Evolutionary conservation across 2,329 filamentous ascomycete genomes (phyloP).

Genomic region (Colletotrichum sp.): DNA sequence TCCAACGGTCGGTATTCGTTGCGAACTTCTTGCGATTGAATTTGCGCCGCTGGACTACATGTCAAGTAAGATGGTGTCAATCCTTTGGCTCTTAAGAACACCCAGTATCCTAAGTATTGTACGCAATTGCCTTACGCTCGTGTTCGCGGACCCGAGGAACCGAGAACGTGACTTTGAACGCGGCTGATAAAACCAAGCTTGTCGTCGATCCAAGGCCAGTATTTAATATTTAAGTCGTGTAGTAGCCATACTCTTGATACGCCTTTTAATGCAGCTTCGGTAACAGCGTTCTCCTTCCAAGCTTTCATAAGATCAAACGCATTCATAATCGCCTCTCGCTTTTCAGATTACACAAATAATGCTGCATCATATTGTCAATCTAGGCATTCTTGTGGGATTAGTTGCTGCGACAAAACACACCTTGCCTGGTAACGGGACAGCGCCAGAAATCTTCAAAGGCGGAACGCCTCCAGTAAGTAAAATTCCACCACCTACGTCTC

Average conservation of each 20-base stretch:
- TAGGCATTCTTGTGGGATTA: not conserved
- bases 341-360: accelerated
- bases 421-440: not conserved
- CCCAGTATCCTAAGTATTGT: not conserved
- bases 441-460: not conserved
- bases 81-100: not conserved
- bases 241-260: not conserved
- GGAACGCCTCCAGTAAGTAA: not conserved
- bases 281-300: not conserved
- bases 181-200: not conserved
- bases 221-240: not conserved
- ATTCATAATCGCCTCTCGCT: accelerated
- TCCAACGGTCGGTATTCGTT: not conserved
- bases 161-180: not conserved
- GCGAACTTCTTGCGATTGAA: not conserved
- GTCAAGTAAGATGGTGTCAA: not conserved
- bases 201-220: accelerated
- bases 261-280: not conserved
- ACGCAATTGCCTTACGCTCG: not conserved
- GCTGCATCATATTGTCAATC: not conserved
- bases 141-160: not conserved
- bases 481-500: accelerated
- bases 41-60: not conserved
- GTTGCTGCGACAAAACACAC: not conserved
- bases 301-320: accelerated